Evolutionary conservation across 805 yeast species (phyloP).

Genomic region (Pichia californica): DNA sequence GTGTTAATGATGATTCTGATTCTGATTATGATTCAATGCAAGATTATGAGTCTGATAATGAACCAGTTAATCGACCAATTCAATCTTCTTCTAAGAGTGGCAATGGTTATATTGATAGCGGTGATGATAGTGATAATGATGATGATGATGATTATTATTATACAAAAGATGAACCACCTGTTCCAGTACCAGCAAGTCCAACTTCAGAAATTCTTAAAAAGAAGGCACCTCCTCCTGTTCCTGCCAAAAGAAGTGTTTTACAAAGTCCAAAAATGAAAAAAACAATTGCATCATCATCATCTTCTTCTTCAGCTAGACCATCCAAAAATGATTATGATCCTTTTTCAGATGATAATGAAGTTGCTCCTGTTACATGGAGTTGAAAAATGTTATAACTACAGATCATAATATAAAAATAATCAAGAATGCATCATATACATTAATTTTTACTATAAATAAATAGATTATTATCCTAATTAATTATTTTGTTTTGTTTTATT

Average conservation of each 20-base stretch:
- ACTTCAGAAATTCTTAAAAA: constrained; percentile 1
- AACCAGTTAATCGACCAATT: not conserved
- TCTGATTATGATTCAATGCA: constrained; percentile 34
- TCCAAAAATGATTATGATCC: constrained; percentile 24
- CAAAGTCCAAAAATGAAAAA: constrained; percentile 4
- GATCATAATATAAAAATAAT: too few relatives aligned
- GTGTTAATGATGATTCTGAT: constrained; percentile 31
- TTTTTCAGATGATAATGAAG: constrained; percentile 29
- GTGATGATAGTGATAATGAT: too few relatives aligned
- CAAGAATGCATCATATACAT: too few relatives aligned
- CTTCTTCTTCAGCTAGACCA: not conserved
- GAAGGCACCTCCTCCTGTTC: constrained; percentile 25
- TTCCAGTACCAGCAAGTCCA: not conserved
- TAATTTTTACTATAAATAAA: too few relatives aligned
- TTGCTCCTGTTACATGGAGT: constrained; percentile 26
- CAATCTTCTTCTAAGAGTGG: not conserved
- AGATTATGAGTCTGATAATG: constrained; percentile 30
- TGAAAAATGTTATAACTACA: too few relatives aligned
- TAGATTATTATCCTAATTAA: too few relatives aligned
- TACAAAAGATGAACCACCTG: constrained; percentile 4
- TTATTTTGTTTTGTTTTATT: too few relatives aligned
- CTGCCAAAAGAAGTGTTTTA: constrained; percentile 19
- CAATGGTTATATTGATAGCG: too few relatives aligned
- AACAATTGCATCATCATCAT: not conserved
- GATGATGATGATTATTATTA: not conserved